These are phyloP conservation scores for Diaporthe eres DNA, from an alignment of 2,329 filamentous ascomycete species.

Conservation along the genomic window DNA sequence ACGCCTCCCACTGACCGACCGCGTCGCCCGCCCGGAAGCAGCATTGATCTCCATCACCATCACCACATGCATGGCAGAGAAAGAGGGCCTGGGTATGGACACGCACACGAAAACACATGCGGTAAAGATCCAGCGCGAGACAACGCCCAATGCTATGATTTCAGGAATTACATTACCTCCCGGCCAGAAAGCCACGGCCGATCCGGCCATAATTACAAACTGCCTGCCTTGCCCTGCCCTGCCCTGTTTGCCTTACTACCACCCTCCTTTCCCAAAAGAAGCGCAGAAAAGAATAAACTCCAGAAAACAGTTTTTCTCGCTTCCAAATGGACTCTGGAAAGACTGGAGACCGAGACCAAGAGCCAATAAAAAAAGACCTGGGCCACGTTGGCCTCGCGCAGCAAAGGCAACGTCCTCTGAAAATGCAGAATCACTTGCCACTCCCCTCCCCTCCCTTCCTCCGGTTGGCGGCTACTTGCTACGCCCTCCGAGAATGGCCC, in stretches of 20 bases:
- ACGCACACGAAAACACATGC: not conserved
- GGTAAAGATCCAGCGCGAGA: not conserved
- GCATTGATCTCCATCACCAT: slow-evolving; percentile 20
- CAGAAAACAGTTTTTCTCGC: not conserved
- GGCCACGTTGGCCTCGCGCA: slow-evolving; percentile 7
- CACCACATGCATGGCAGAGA: not conserved
- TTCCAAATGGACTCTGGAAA: not conserved
- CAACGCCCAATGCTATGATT: slow-evolving; percentile 33
- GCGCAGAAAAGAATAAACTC: not conserved
- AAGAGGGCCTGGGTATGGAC: not conserved
- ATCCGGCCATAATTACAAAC: slow-evolving; percentile 25
- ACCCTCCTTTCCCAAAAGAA: slow-evolving; percentile 18
- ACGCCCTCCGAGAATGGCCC: not conserved
- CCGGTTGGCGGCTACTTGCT: not conserved
- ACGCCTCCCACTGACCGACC: not conserved
- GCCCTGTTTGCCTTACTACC: slow-evolving; percentile 1
- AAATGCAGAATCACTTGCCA: slow-evolving; percentile 26
- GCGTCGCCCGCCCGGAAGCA: not conserved
- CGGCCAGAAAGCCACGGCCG: slow-evolving; percentile 18
- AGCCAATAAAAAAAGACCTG: not conserved
- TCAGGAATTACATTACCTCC: slow-evolving; percentile 12
- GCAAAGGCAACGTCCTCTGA: slow-evolving; percentile 19
- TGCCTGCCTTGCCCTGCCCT: slow-evolving; percentile 8
- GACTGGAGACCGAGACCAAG: slow-evolving; percentile 1
- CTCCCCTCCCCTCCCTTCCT: not conserved